These are phyloP conservation scores for Prosopis cineraria DNA, from an alignment of 306 rosid genomes.

Conservation along the genomic window DNA sequence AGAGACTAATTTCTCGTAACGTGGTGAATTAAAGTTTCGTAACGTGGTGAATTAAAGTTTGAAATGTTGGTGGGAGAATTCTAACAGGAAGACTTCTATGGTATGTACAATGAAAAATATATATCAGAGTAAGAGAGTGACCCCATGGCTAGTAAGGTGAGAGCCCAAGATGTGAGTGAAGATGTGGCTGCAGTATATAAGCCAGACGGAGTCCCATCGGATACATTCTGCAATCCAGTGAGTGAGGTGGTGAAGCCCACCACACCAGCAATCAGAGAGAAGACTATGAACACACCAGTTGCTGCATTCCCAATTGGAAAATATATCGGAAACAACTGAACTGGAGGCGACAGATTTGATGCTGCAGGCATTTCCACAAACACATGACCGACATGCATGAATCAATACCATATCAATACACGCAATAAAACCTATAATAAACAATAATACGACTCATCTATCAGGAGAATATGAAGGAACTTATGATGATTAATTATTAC, in stretches of 20 bases:
- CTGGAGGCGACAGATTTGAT: slow-evolving; percentile 58
- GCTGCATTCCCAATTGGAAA: slow-evolving; percentile 87
- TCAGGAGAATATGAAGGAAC: too few species aligned
- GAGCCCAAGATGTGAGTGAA: slow-evolving; percentile 64
- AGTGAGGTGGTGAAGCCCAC: slow-evolving; percentile 78
- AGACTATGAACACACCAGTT: slow-evolving; percentile 71
- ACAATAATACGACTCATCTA: too few species aligned
- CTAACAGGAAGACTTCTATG: too few species aligned
- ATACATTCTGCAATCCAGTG: slow-evolving; percentile 63
- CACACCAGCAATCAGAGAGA: slow-evolving; percentile 86
- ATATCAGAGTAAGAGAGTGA: too few species aligned
- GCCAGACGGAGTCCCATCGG: slow-evolving; percentile 52
- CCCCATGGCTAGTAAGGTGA: slow-evolving; percentile 95
- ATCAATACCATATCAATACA: too few species aligned
- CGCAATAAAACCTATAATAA: too few species aligned
- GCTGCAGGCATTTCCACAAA: slow-evolving; percentile 54
- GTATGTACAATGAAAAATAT: too few species aligned
- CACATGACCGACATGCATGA: too few species aligned
- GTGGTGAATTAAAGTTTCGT: too few species aligned
- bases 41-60: too few species aligned
- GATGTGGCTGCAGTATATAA: slow-evolving; percentile 70
- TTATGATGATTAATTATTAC: slow-evolving; percentile 32
- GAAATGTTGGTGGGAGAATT: too few species aligned
- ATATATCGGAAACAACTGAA: slow-evolving; percentile 76
- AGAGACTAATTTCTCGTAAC: too few species aligned